phyloP scores from a whole-genome alignment of 148 eudicot species.

The Pharnaceum exiguum region DNA sequence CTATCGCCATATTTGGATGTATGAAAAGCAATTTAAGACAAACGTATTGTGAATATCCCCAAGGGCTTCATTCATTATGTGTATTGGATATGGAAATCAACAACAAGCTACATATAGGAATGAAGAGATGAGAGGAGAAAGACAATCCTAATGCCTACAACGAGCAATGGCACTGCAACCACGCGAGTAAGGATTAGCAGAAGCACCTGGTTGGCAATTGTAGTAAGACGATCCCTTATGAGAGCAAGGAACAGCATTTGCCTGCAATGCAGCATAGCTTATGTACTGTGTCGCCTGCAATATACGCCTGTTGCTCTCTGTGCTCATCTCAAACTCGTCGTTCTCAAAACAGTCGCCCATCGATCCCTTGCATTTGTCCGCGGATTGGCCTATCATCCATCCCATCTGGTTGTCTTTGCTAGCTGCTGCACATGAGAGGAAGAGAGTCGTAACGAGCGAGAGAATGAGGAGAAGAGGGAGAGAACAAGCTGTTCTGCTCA shows the following conservation, averaged over 20 bases:
- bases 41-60: no score
- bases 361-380: slow-evolving; percentile 22
- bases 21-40: no score
- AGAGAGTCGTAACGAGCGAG: background rate
- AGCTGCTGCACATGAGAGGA: background rate
- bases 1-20: no score
- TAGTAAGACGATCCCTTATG: slow-evolving; percentile 65
- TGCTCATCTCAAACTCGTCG: slow-evolving; percentile 47
- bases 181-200: slow-evolving; percentile 65
- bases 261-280: slow-evolving; percentile 55
- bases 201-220: slow-evolving; percentile 50
- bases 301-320: slow-evolving; percentile 51
- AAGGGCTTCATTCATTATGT: no score
- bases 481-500: background rate
- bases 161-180: slow-evolving; percentile 60
- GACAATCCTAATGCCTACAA: slow-evolving; percentile 37
- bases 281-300: slow-evolving; percentile 41
- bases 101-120: background rate
- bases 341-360: slow-evolving; percentile 34
- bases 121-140: background rate
- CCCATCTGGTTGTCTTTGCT: slow-evolving; percentile 8
- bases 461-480: background rate
- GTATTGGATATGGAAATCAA: no score
- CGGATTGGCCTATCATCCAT: background rate
- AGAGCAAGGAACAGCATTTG: slow-evolving; percentile 64